Percentiles rank a stretch among this genome's conserved stretches.
Conservation (phyloP, 345 rosid species). For the Bruguiera sexangula region DNA sequence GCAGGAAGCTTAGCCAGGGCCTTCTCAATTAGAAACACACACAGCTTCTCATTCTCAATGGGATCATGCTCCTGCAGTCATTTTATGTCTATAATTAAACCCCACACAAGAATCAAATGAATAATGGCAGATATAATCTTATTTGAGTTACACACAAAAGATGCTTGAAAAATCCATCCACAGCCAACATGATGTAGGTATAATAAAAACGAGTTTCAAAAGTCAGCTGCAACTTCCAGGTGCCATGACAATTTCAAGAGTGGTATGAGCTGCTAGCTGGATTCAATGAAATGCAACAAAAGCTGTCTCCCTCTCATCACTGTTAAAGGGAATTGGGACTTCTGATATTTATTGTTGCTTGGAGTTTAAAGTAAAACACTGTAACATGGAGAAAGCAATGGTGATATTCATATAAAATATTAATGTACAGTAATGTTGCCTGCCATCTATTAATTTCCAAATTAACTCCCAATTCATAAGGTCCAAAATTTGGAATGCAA, state of each 20-base stretch:
- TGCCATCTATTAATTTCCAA: neutral
- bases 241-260: neutral
- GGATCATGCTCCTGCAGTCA: constrained; percentile 59
- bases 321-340: neutral
- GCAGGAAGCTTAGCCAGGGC: constrained; percentile 68
- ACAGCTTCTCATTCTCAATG: constrained; percentile 69
- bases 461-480: neutral
- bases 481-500: neutral
- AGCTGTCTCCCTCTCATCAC: neutral
- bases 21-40: constrained; percentile 68
- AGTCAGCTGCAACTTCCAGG: neutral
- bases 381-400: no score
- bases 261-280: neutral
- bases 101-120: constrained; percentile 5
- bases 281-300: constrained; percentile 6
- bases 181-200: neutral
- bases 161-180: neutral
- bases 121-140: neutral
- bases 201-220: neutral
- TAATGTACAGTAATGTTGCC: neutral
- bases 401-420: neutral
- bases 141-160: neutral
- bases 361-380: no score
- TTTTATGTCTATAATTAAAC: constrained; percentile 2
- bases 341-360: neutral